Conservation (phyloP, 1,139 yeast genomes). For the Nematodospora anomalae region DNA sequence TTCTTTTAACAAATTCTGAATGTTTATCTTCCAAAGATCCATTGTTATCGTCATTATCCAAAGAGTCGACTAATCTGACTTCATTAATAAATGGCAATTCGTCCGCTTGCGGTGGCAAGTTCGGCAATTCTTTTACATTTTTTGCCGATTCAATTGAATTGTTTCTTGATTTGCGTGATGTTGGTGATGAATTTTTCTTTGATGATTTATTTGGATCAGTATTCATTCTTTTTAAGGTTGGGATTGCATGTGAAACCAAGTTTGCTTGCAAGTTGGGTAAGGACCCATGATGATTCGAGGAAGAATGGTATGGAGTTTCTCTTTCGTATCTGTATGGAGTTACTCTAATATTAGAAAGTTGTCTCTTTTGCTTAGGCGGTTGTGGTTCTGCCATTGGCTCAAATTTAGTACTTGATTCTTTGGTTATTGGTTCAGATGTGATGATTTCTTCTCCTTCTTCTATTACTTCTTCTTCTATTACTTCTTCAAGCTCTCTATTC, state of each 20-base stretch:
- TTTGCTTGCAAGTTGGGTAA: conserved; percentile 4
- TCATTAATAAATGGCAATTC: conserved; percentile 44
- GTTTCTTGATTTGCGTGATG: conserved; percentile 3
- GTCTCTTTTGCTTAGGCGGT: conserved; percentile 10
- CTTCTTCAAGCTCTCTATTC: conserved; percentile 4
- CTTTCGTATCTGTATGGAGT: conserved; percentile 15
- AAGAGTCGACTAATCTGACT: conserved; percentile 26
- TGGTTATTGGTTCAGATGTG: neutral
- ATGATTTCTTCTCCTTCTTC: neutral
- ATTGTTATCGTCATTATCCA: conserved; percentile 10
- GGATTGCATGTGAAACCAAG: conserved; percentile 1
- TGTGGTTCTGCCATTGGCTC: conserved; percentile 5
- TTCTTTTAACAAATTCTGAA: conserved; percentile 20
- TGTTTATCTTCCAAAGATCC: conserved; percentile 1
- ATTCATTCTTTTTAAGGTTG: conserved; percentile 10
- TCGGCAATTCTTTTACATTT: conserved; percentile 13
- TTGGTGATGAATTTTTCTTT: neutral
- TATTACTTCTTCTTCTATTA: neutral
- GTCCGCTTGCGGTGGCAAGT: conserved; percentile 21
- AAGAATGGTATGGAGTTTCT: neutral
- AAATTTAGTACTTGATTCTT: conserved; percentile 1
- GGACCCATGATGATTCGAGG: conserved; percentile 1
- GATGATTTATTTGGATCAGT: conserved; percentile 11
- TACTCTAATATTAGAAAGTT: conserved; percentile 14
- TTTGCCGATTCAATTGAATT: conserved; percentile 7